phyloP scores from a whole-genome alignment of 2,329 filamentous ascomycete genomes.

The Claviceps cyperi region DNA sequence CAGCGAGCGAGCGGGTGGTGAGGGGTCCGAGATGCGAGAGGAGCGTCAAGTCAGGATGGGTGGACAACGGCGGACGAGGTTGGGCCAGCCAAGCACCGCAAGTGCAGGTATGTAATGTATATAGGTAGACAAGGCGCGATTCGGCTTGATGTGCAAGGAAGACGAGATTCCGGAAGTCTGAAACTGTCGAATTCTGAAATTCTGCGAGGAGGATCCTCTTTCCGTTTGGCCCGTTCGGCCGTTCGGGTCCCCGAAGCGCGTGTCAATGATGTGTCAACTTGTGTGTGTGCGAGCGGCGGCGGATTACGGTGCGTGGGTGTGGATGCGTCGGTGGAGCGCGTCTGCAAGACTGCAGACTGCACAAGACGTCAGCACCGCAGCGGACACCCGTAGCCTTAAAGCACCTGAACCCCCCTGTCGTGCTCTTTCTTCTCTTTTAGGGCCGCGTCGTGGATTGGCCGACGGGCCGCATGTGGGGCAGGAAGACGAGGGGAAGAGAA shows the following conservation, averaged over 20 bases:
- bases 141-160: too few species aligned
- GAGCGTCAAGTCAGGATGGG: background rate
- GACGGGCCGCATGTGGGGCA: too few species aligned
- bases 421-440: too few species aligned
- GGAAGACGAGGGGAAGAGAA: too few species aligned
- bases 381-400: too few species aligned
- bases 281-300: background rate
- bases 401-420: too few species aligned
- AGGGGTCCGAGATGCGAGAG: background rate
- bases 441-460: too few species aligned
- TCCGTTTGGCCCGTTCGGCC: background rate
- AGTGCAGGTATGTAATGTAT: too few species aligned
- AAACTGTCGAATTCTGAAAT: slow-evolving; percentile 4
- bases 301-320: background rate
- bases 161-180: slow-evolving; percentile 2
- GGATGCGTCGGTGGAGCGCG: background rate
- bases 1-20: background rate
- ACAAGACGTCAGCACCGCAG: too few species aligned
- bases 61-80: slow-evolving; percentile 1
- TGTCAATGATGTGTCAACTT: background rate
- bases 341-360: too few species aligned
- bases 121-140: too few species aligned
- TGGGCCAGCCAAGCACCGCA: background rate
- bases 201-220: slow-evolving; percentile 6
- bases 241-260: background rate